phyloP scores from a whole-genome alignment of 805 yeast species.

The Schwanniomyces vanrijiae region DNA sequence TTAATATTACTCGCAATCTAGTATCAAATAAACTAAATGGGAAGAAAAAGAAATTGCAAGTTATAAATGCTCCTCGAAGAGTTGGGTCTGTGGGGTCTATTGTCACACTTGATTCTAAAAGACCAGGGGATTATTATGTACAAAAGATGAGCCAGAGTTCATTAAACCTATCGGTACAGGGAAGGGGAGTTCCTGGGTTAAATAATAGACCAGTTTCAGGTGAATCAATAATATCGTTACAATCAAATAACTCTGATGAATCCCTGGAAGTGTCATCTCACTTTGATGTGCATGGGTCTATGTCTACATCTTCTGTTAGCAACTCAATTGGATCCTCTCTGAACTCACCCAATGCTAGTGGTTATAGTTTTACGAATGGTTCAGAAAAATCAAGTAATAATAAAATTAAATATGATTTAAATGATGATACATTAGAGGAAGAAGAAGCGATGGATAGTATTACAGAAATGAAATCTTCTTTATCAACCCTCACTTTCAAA shows the following conservation, averaged over 20 bases:
- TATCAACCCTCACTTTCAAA: conserved; percentile 18
- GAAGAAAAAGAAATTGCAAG: conserved; percentile 17
- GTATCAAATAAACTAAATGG: conserved; percentile 3
- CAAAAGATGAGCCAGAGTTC: conserved; percentile 27
- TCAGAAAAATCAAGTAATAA: not conserved
- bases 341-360: conserved; percentile 15
- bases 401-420: conserved; percentile 4
- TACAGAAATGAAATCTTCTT: conserved; percentile 13
- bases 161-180: conserved; percentile 13
- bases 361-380: conserved; percentile 8
- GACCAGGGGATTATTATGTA: conserved; percentile 43
- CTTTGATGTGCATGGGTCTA: conserved; percentile 35
- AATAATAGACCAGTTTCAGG: conserved; percentile 29
- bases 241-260: conserved; percentile 35
- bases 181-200: conserved; percentile 1
- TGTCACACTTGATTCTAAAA: conserved; percentile 19
- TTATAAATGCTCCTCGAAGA: conserved; percentile 19
- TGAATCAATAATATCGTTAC: conserved; percentile 31
- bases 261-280: conserved; percentile 31
- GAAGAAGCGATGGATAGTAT: conserved; percentile 6
- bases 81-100: conserved; percentile 28
- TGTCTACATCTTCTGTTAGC: conserved; percentile 39
- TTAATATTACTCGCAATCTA: conserved; percentile 12
- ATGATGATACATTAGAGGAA: conserved; percentile 3
- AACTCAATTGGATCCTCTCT: conserved; percentile 20